Evolutionary conservation across 768 basidiomycete genomes (phyloP).

Genomic region (Pluteus cervinus): DNA sequence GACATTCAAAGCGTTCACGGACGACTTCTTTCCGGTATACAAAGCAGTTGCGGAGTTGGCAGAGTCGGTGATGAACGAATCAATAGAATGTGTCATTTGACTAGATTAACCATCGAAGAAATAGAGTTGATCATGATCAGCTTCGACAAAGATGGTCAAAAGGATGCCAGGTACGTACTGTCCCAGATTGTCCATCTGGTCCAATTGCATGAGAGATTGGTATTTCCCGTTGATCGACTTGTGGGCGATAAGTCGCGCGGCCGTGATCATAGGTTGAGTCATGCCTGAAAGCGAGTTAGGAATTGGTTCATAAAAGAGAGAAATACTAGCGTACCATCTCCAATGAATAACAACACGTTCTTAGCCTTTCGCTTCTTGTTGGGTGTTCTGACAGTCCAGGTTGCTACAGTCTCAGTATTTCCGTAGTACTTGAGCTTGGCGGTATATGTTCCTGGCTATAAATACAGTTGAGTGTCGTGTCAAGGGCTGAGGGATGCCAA

Average conservation of each 20-base stretch:
- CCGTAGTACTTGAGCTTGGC: constrained; percentile 32
- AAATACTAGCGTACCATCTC: constrained; percentile 27
- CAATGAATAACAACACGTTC: constrained; percentile 40
- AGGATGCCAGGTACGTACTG: constrained; percentile 23
- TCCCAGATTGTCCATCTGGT: constrained; percentile 39
- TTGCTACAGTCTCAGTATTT: constrained; percentile 26
- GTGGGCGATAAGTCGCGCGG: constrained; percentile 38
- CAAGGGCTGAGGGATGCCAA: background rate
- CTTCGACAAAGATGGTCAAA: no score
- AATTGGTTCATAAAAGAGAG: background rate
- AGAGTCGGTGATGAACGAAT: constrained; percentile 43
- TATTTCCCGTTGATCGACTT: constrained; percentile 42
- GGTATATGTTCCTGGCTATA: constrained; percentile 32
- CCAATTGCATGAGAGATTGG: constrained; percentile 41
- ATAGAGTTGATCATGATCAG: no score
- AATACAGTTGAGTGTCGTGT: background rate
- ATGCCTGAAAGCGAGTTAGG: constrained; percentile 23
- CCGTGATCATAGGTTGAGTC: constrained; percentile 44
- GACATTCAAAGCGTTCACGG: constrained; percentile 35
- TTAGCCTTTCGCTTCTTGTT: constrained; percentile 29
- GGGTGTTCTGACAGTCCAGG: constrained; percentile 33
- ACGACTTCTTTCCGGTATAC: constrained; percentile 38
- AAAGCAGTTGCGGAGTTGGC: constrained; percentile 41
- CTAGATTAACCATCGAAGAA: no score
- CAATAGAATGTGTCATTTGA: constrained; percentile 43